Conservation (phyloP, 2,329 filamentous ascomycete species). For the Monosporascus sp. region DNA sequence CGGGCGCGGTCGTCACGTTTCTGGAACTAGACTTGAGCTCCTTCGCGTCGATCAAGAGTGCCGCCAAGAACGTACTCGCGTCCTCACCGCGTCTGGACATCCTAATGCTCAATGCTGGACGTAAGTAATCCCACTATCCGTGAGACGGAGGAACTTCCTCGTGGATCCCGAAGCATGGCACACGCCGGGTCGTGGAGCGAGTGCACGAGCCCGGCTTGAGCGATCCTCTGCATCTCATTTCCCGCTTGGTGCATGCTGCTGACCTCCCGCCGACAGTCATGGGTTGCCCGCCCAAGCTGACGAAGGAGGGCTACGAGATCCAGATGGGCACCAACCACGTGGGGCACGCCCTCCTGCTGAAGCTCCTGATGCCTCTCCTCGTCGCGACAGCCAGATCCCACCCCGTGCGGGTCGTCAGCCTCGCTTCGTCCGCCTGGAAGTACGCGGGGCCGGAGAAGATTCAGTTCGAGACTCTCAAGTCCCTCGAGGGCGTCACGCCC, state of each 20-base stretch:
- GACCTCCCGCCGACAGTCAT: slow-evolving; percentile 20
- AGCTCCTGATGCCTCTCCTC: slow-evolving; percentile 19
- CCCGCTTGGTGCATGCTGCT: not conserved
- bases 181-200: no score
- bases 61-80: slow-evolving; percentile 24
- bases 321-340: slow-evolving; percentile 39
- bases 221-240: no score
- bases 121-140: not conserved
- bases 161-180: no score
- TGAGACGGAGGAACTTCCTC: no score
- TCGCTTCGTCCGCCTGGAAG: slow-evolving; percentile 4
- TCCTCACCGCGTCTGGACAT: slow-evolving; percentile 30
- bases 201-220: no score
- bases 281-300: slow-evolving; percentile 24
- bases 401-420: slow-evolving; percentile 7
- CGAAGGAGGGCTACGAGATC: slow-evolving; percentile 35
- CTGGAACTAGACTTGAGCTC: slow-evolving; percentile 32
- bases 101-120: slow-evolving; percentile 35
- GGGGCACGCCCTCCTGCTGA: slow-evolving; percentile 34
- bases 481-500: not conserved
- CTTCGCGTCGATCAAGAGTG: slow-evolving; percentile 25
- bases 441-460: slow-evolving; percentile 6
- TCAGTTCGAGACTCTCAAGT: slow-evolving; percentile 9
- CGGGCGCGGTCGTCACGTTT: slow-evolving; percentile 9
- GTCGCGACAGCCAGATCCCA: slow-evolving; percentile 2